Percentiles rank a stretch among this genome's conserved stretches.
phyloP scores from a whole-genome alignment of 768 basidiomycete genomes.

The Fomitopsis pulvina region DNA sequence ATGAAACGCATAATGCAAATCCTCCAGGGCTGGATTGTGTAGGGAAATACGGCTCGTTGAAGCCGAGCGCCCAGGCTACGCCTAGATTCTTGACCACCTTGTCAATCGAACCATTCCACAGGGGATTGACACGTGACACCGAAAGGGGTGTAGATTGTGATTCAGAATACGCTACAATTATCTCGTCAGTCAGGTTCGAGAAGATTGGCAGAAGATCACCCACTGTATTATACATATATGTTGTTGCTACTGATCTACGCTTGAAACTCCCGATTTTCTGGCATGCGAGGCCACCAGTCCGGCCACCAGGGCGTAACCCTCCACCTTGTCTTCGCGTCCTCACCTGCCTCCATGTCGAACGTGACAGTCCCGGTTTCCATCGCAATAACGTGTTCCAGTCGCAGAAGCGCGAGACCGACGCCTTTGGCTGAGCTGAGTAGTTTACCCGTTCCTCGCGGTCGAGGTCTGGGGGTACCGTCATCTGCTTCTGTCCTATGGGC shows the following conservation, averaged over 20 bases:
- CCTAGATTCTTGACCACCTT: conserved; percentile 29
- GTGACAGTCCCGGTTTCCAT: conserved; percentile 41
- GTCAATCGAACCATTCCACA: conserved; percentile 36
- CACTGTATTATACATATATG: background rate
- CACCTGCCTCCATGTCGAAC: conserved; percentile 28
- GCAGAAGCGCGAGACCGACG: conserved; percentile 72
- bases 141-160: too few relatives aligned
- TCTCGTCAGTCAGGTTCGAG: background rate
- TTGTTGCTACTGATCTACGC: background rate
- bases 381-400: conserved; percentile 67
- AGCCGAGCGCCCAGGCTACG: conserved; percentile 39
- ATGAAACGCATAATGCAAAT: conserved; percentile 49
- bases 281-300: conserved; percentile 49
- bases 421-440: conserved; percentile 53
- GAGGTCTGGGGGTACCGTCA: conserved; percentile 16
- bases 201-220: background rate
- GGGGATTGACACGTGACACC: too few relatives aligned
- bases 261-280: background rate
- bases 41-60: conserved; percentile 45
- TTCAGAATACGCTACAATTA: background rate
- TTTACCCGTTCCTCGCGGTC: conserved; percentile 66
- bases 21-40: conserved; percentile 44
- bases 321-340: conserved; percentile 26
- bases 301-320: conserved; percentile 39
- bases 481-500: conserved; percentile 18